Conservation (phyloP, 306 rosid genomes). For the Prunus salicina region DNA sequence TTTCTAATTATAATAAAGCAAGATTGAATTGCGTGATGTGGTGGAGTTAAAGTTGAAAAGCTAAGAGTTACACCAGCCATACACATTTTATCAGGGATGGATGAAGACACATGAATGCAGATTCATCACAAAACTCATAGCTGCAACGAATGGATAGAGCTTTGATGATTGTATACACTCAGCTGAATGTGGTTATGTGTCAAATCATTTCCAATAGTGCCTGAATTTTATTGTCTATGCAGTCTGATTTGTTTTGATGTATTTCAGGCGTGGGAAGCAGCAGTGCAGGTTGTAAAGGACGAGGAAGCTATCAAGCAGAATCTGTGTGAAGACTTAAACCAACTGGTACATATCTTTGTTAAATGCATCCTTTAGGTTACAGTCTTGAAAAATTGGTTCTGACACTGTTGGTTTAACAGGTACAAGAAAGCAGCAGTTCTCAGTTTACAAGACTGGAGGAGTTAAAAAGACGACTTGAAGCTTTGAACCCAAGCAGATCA, state of each 20-base stretch:
- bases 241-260: slow-evolving; percentile 18
- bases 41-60: not conserved
- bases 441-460: slow-evolving; percentile 82
- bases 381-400: slow-evolving; percentile 23
- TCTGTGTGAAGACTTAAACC: slow-evolving; percentile 82
- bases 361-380: slow-evolving; percentile 7
- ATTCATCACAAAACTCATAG: not conserved
- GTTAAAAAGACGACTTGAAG: slow-evolving; percentile 86
- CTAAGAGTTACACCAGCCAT: not conserved
- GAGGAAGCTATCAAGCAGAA: slow-evolving; percentile 82
- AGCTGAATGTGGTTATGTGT: not conserved
- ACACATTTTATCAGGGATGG: not conserved
- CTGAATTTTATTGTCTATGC: not conserved
- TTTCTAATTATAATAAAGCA: not conserved
- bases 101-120: not conserved
- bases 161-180: not conserved
- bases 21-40: slow-evolving; percentile 18
- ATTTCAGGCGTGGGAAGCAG: slow-evolving; percentile 72
- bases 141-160: not conserved
- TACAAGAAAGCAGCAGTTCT: slow-evolving; percentile 79
- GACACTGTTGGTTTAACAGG: slow-evolving; percentile 46
- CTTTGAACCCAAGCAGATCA: slow-evolving; percentile 65
- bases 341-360: slow-evolving; percentile 53
- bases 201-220: not conserved
- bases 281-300: slow-evolving; percentile 57